A percentile compares a stretch with the other conserved stretches of the same genome.
Evolutionary conservation across 2,329 filamentous ascomycete genomes (phyloP).

Genomic region (Pyrenochaeta sp.): DNA sequence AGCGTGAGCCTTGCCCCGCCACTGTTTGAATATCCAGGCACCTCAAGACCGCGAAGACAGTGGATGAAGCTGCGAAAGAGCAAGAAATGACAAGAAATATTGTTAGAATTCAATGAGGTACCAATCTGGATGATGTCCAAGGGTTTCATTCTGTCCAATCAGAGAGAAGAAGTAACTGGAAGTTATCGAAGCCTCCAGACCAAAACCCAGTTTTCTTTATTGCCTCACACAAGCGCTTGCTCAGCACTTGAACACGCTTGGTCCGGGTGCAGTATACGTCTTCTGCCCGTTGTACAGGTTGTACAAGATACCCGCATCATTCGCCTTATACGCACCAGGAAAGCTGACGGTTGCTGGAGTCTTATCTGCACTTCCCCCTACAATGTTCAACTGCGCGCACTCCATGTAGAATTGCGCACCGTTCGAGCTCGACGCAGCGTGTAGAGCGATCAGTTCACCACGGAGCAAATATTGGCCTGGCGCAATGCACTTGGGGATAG

Average conservation of each 20-base stretch:
- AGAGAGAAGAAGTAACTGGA: no score
- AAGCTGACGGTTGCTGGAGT: conserved; percentile 40
- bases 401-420: conserved; percentile 56
- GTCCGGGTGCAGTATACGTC: conserved; percentile 60
- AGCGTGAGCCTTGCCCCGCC: no score
- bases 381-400: conserved; percentile 46
- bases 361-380: conserved; percentile 34
- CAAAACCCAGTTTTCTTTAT: no score
- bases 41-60: no score
- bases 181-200: no score
- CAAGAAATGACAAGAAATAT: no score
- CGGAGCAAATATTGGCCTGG: conserved; percentile 54
- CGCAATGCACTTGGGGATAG: conserved; percentile 46
- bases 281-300: conserved; percentile 40
- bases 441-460: conserved; percentile 56
- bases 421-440: conserved; percentile 41
- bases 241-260: conserved; percentile 60
- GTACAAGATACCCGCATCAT: conserved; percentile 41
- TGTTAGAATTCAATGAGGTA: no score
- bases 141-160: no score
- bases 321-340: conserved; percentile 43
- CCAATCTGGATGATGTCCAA: no score
- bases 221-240: background rate
- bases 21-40: no score
- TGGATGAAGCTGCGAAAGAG: no score